phyloP scores from a whole-genome alignment of 352 stramenopile species.

The Sclerospora graminicola region DNA sequence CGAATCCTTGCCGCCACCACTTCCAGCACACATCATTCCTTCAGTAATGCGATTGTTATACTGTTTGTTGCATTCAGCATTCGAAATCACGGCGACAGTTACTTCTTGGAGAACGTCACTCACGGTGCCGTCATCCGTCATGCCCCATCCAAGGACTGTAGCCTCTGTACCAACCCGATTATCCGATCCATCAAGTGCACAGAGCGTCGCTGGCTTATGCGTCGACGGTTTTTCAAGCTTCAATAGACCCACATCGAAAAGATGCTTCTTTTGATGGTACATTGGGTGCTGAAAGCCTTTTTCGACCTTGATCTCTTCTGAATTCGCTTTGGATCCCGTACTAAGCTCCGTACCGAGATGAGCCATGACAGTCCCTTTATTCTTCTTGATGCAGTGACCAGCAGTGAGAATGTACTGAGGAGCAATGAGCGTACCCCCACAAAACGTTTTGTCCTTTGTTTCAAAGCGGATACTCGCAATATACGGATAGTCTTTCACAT shows the following conservation, averaged over 20 bases:
- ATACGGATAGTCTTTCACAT: constrained; percentile 37
- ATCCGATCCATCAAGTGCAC: constrained; percentile 29
- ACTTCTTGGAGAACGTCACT: constrained; percentile 31
- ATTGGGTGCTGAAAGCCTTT: constrained; percentile 14
- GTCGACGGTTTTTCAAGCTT: constrained; percentile 15
- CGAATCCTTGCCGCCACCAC: constrained; percentile 32
- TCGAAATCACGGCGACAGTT: constrained; percentile 41
- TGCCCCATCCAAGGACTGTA: constrained; percentile 40
- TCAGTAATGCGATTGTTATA: constrained; percentile 45
- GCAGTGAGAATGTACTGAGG: constrained; percentile 54
- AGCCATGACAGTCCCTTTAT: constrained; percentile 25
- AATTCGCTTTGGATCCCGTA: constrained; percentile 1
- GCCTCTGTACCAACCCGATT: constrained; percentile 34
- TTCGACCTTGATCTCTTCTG: constrained; percentile 16
- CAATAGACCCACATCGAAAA: constrained; percentile 19
- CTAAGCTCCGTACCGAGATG: constrained; percentile 11
- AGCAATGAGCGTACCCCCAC: constrained; percentile 45
- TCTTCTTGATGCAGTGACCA: constrained; percentile 50
- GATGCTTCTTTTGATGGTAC: constrained; percentile 16
- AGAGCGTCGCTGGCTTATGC: constrained; percentile 23
- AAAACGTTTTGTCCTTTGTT: constrained; percentile 27
- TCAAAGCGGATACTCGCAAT: constrained; percentile 35
- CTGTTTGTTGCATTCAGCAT: constrained; percentile 38
- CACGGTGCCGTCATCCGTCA: constrained; percentile 24
- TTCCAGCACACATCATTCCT: constrained; percentile 49